Conservation (phyloP, 2,329 filamentous ascomycete species). For the Plenodomus tracheiphilus region DNA sequence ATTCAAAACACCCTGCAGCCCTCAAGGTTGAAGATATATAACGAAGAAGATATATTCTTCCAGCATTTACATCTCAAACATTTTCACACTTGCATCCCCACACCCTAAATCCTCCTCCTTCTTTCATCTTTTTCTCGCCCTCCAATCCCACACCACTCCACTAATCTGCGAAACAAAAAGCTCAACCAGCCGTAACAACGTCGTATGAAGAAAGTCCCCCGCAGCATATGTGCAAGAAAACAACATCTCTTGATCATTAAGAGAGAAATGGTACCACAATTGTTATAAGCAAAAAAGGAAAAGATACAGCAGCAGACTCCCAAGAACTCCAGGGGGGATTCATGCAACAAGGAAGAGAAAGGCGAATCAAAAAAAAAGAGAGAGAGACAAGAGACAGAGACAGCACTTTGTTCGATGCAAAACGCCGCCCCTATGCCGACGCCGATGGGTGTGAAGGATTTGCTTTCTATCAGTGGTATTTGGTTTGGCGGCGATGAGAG, state of each 20-base stretch:
- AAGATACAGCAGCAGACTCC: neutral
- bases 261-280: neutral
- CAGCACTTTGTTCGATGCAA: constrained; percentile 1
- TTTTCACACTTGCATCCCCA: too few species aligned
- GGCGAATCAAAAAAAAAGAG: neutral
- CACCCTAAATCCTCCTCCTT: neutral
- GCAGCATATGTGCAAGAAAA: neutral
- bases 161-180: neutral
- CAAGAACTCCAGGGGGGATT: neutral
- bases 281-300: neutral
- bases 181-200: neutral
- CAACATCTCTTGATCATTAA: neutral
- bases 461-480: constrained; percentile 35
- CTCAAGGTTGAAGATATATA: too few species aligned
- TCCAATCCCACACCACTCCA: too few species aligned
- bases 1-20: too few species aligned
- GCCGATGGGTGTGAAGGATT: constrained; percentile 24
- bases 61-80: neutral
- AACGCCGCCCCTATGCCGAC: constrained; percentile 45
- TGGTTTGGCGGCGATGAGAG: constrained; percentile 24
- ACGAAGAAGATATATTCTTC: neutral
- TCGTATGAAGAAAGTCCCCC: neutral
- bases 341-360: neutral
- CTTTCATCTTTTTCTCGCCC: neutral
- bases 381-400: neutral